phyloP scores from a whole-genome alignment of 2,329 filamentous ascomycete genomes.

The Fusarium sp. region DNA sequence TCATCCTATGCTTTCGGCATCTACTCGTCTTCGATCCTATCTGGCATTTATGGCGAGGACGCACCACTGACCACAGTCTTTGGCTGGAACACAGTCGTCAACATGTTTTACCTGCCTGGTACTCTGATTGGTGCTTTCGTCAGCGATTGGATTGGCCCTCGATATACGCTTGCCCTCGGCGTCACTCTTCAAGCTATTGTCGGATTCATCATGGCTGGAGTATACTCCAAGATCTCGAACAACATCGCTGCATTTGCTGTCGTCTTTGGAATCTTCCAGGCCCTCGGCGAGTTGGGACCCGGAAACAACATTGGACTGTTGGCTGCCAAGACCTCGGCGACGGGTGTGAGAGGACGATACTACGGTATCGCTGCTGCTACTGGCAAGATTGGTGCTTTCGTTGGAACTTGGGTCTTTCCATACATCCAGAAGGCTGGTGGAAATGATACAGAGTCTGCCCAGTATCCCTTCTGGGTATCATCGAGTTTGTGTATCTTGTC shows the following conservation, averaged over 20 bases:
- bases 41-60: slow-evolving; percentile 67
- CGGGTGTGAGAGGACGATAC: slow-evolving; percentile 82
- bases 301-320: slow-evolving; percentile 92
- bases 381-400: slow-evolving; percentile 84
- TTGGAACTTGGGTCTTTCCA: slow-evolving; percentile 85
- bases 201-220: slow-evolving; percentile 89
- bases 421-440: slow-evolving; percentile 73
- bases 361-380: slow-evolving; percentile 77
- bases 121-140: slow-evolving; percentile 80
- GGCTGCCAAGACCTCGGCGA: slow-evolving; percentile 88
- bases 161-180: slow-evolving; percentile 76
- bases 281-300: slow-evolving; percentile 71
- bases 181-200: slow-evolving; percentile 79
- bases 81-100: slow-evolving; percentile 90
- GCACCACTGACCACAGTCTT: slow-evolving; percentile 80
- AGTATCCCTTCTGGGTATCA: slow-evolving; percentile 92
- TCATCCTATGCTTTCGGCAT: slow-evolving; percentile 86
- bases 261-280: slow-evolving; percentile 52
- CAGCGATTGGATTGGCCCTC: slow-evolving; percentile 82
- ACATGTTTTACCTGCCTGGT: slow-evolving; percentile 89
- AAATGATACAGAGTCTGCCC: slow-evolving; percentile 67
- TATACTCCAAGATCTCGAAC: slow-evolving; percentile 76
- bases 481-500: slow-evolving; percentile 81
- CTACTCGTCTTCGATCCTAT: slow-evolving; percentile 81
- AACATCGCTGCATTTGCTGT: slow-evolving; percentile 51